These are phyloP conservation scores for Zhuliangozyma blackwelliae DNA, from an alignment of 1,139 yeast genomes.

Conservation along the genomic window DNA sequence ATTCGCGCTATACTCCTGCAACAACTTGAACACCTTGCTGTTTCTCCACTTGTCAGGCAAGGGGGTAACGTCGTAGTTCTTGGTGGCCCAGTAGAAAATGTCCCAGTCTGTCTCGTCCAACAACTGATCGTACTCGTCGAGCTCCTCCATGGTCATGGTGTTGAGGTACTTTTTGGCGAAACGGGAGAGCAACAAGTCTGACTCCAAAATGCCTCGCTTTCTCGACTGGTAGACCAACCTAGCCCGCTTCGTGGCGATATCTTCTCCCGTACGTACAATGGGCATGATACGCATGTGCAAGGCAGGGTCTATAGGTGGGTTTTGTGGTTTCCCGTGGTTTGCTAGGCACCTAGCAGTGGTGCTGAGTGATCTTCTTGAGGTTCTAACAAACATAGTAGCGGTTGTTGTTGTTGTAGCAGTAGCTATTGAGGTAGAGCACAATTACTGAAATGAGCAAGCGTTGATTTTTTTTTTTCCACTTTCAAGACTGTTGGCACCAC, in stretches of 20 bases:
- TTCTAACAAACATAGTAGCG: no score
- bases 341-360: slow-evolving; percentile 14
- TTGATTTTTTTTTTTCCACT: background rate
- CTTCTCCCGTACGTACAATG: slow-evolving; percentile 68
- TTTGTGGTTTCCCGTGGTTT: slow-evolving; percentile 44
- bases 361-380: slow-evolving; percentile 10
- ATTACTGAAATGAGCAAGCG: no score
- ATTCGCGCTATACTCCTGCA: slow-evolving; percentile 75
- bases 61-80: slow-evolving; percentile 73
- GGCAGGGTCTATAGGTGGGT: slow-evolving; percentile 25
- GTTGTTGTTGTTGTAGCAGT: background rate
- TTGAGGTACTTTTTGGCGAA: slow-evolving; percentile 76
- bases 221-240: slow-evolving; percentile 87
- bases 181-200: slow-evolving; percentile 78
- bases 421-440: no score
- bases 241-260: slow-evolving; percentile 74
- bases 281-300: slow-evolving; percentile 64
- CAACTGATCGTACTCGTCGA: slow-evolving; percentile 80
- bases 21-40: slow-evolving; percentile 55
- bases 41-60: slow-evolving; percentile 82
- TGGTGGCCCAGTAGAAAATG: slow-evolving; percentile 95
- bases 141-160: slow-evolving; percentile 56
- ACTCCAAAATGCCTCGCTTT: slow-evolving; percentile 92
- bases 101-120: slow-evolving; percentile 98
- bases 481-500: background rate